Percentiles rank a stretch among this genome's conserved stretches.
phyloP scores from a whole-genome alignment of 1,284 basidiomycete genomes.

The Leccinum angustisporum region DNA sequence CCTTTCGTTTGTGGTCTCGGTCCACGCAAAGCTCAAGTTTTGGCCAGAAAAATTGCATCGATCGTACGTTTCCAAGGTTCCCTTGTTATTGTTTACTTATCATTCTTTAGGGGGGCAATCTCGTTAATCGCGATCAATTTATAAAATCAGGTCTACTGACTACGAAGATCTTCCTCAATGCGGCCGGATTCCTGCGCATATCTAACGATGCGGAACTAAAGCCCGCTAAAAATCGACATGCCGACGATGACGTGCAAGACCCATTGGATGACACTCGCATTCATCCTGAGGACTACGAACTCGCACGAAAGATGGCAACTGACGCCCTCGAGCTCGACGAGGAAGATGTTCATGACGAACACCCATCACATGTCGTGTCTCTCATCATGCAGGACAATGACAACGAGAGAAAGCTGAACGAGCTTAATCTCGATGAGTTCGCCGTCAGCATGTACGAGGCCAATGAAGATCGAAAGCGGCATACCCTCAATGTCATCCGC shows the following conservation, averaged over 20 bases:
- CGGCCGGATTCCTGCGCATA: constrained; percentile 89
- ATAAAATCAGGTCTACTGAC: constrained; percentile 79
- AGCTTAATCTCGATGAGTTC: constrained; percentile 96
- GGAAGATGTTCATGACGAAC: constrained; percentile 89
- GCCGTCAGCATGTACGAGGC: constrained; percentile 87
- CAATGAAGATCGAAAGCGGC: constrained; percentile 83
- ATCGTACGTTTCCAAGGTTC: constrained; percentile 48
- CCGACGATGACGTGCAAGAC: constrained; percentile 77
- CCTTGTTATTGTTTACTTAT: constrained; percentile 10
- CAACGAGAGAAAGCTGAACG: constrained; percentile 80
- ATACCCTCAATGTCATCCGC: constrained; percentile 86
- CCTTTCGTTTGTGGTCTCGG: constrained; percentile 94
- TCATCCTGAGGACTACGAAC: constrained; percentile 97
- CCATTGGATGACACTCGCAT: constrained; percentile 95
- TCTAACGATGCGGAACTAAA: constrained; percentile 66
- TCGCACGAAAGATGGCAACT: constrained; percentile 98
- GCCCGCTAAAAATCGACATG: constrained; percentile 63
- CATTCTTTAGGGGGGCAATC: constrained; percentile 67
- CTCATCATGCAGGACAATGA: constrained; percentile 85
- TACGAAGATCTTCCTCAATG: constrained; percentile 88
- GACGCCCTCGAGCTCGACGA: constrained; percentile 95
- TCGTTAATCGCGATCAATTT: constrained; percentile 84
- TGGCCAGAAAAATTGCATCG: constrained; percentile 80
- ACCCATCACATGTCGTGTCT: constrained; percentile 84
- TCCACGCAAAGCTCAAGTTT: constrained; percentile 87